phyloP scores from a whole-genome alignment of 2,329 filamentous ascomycete genomes.

The Intubia oerlemansii region DNA sequence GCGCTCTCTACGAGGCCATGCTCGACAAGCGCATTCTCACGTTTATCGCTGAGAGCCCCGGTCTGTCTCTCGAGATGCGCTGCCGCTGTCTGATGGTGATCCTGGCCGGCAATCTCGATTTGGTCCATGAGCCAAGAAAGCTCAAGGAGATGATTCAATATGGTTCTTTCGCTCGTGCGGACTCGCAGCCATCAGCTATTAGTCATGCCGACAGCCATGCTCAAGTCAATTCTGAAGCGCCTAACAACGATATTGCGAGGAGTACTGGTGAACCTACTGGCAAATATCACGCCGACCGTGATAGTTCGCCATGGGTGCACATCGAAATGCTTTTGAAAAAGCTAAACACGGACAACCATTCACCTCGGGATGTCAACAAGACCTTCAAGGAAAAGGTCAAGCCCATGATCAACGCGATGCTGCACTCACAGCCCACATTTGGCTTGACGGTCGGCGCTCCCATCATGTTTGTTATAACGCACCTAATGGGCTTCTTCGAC shows the following conservation, averaged over 20 bases:
- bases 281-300: too few species aligned
- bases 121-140: too few species aligned
- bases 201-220: too few species aligned
- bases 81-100: constrained; percentile 11
- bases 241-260: too few species aligned
- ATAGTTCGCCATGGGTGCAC: constrained; percentile 10
- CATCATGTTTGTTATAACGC: constrained; percentile 4
- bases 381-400: constrained; percentile 1
- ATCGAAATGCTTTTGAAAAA: constrained; percentile 10
- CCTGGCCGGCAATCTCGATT: constrained; percentile 11
- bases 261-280: too few species aligned
- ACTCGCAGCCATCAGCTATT: too few species aligned
- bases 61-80: constrained; percentile 10
- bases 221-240: too few species aligned
- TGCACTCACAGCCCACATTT: constrained; percentile 11
- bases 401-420: constrained; percentile 8
- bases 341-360: constrained; percentile 2
- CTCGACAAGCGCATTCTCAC: constrained; percentile 11
- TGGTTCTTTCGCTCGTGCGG: too few species aligned
- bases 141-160: too few species aligned
- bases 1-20: constrained; percentile 12
- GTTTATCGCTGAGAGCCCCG: too few species aligned
- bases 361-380: constrained; percentile 5
- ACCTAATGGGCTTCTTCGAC: too few species aligned
- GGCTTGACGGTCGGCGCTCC: constrained; percentile 11